Evolutionary conservation across 2,329 filamentous ascomycete genomes (phyloP).

Genomic region (Epichloe uncinata): DNA sequence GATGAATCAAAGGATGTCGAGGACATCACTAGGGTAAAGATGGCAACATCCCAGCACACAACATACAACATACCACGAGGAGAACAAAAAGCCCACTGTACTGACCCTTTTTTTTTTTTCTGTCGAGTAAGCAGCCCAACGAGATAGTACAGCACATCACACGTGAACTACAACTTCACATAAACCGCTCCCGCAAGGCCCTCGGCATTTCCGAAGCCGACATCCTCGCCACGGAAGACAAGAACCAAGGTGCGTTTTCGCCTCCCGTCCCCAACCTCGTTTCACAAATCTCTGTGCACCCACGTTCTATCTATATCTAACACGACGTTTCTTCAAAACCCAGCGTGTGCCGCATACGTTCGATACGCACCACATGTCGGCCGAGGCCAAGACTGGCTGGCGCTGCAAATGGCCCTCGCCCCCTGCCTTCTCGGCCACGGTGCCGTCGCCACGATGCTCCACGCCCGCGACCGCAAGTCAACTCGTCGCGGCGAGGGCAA

Average conservation of each 20-base stretch:
- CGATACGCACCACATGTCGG: conserved; percentile 82
- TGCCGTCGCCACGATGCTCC: conserved; percentile 59
- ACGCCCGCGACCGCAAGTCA: conserved; percentile 46
- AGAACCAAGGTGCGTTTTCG: conserved; percentile 44
- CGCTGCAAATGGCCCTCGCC: conserved; percentile 69
- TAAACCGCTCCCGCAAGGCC: conserved; percentile 71
- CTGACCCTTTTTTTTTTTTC: too few species aligned
- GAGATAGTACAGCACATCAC: conserved; percentile 64
- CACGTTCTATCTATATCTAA: too few species aligned
- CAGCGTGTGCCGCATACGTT: conserved; percentile 70
- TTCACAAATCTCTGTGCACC: too few species aligned
- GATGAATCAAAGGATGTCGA: conserved; percentile 70
- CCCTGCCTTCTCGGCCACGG: conserved; percentile 88
- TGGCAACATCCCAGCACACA: background rate
- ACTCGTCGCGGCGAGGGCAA: conserved; percentile 49
- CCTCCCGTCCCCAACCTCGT: background rate
- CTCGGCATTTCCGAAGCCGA: conserved; percentile 66
- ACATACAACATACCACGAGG: background rate
- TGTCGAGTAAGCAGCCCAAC: conserved; percentile 16
- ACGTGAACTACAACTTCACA: conserved; percentile 67
- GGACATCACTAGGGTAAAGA: conserved; percentile 51
- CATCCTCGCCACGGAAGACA: conserved; percentile 62
- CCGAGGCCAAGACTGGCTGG: conserved; percentile 76
- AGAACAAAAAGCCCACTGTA: background rate
- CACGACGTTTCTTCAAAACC: too few species aligned